phyloP scores from a whole-genome alignment of 73 alveolate genomes.

The Symbiodinium natans region DNA sequence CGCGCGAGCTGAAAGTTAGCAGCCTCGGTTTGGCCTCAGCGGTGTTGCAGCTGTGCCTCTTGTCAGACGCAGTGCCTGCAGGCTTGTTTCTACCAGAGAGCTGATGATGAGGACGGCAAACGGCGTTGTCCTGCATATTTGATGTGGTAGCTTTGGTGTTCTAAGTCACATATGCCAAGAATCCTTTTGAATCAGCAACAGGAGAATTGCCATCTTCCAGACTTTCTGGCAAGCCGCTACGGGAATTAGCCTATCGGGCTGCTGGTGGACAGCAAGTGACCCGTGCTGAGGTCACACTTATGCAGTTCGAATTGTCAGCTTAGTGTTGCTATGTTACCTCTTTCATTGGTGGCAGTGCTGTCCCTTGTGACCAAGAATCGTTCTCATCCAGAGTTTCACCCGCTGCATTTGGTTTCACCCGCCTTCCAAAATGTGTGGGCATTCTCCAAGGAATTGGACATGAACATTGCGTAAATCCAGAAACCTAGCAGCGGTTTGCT shows the following conservation, averaged over 20 bases:
- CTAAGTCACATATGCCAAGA: too few species aligned
- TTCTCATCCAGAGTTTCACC: neutral
- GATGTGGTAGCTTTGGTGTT: too few species aligned
- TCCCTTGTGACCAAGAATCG: neutral
- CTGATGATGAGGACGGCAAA: neutral
- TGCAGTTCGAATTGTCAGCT: too few species aligned
- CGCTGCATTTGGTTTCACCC: neutral
- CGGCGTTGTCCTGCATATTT: neutral
- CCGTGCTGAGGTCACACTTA: too few species aligned
- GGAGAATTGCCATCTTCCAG: constrained; percentile 6
- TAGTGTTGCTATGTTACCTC: neutral
- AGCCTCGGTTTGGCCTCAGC: too few species aligned
- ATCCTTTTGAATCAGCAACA: neutral
- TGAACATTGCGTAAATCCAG: neutral
- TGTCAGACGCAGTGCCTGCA: too few species aligned
- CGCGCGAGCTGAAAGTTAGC: too few species aligned
- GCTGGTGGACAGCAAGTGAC: too few species aligned
- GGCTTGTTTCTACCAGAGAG: neutral
- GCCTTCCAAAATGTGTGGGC: constrained; percentile 9
- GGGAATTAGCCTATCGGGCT: neutral
- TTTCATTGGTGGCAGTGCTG: neutral
- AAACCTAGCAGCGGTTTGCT: neutral
- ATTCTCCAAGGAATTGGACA: neutral
- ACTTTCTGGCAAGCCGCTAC: neutral
- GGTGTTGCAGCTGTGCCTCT: too few species aligned